Percentiles rank a stretch among this genome's conserved stretches.
Evolutionary conservation across 2,329 filamentous ascomycete genomes (phyloP).

Genomic region (Fusarium tupiense): DNA sequence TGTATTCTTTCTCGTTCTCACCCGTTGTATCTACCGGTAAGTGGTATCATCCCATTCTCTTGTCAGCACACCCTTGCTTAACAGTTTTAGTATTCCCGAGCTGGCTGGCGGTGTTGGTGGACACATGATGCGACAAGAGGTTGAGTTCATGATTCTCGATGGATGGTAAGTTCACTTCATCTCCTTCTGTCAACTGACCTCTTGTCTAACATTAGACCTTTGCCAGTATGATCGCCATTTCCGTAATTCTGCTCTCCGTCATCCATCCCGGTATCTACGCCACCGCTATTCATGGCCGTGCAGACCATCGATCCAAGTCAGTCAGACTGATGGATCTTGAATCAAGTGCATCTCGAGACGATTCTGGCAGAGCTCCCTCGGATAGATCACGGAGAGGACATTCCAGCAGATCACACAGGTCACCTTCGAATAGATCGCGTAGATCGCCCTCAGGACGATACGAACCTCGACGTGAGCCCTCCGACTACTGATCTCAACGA

Average conservation of each 20-base stretch:
- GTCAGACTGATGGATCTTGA: neutral
- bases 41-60: accelerated
- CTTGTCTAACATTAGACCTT: accelerated
- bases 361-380: neutral
- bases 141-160: neutral
- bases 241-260: neutral
- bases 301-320: neutral
- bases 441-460: neutral
- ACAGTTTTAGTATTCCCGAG: neutral
- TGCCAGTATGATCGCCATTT: neutral
- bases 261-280: neutral
- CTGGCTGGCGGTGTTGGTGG: neutral
- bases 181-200: accelerated
- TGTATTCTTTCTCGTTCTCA: neutral
- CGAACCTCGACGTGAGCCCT: neutral
- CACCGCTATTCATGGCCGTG: neutral
- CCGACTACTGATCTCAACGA: neutral
- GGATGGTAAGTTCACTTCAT: neutral
- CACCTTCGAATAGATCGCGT: neutral
- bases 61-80: accelerated
- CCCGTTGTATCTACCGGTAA: neutral
- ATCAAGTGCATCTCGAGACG: neutral
- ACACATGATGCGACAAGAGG: neutral
- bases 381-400: no score
- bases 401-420: neutral